These are phyloP conservation scores for Brassica incana DNA, from an alignment of 345 rosid species.

Conservation along the genomic window DNA sequence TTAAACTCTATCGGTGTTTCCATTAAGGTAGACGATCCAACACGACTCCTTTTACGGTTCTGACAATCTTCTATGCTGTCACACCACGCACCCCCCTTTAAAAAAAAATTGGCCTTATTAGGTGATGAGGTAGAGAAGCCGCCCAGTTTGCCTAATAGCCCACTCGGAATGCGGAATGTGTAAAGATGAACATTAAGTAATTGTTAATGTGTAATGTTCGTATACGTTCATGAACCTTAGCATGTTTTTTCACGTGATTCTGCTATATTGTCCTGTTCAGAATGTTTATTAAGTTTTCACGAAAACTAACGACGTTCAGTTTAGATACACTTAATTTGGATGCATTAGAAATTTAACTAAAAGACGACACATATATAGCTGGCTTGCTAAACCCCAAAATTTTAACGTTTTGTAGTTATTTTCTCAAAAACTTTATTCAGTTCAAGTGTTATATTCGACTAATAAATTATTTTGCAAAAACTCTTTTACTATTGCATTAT, in stretches of 20 bases:
- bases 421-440: neutral
- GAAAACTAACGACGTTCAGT: neutral
- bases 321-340: neutral
- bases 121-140: neutral
- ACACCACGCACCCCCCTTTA: neutral
- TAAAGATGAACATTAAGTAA: too few relatives aligned
- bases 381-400: neutral
- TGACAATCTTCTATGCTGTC: constrained; percentile 1
- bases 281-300: neutral
- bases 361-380: neutral
- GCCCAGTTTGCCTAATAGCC: neutral
- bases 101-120: neutral
- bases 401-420: neutral
- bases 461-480: neutral
- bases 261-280: neutral
- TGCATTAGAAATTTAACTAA: neutral
- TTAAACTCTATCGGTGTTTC: neutral
- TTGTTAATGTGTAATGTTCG: neutral
- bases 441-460: neutral
- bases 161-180: neutral
- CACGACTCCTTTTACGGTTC: neutral
- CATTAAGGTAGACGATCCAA: neutral
- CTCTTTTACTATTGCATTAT: neutral
- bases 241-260: neutral
- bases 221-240: neutral